Percentiles rank a stretch among this genome's conserved stretches.
These are phyloP conservation scores for Pestalotiopsis sp. DNA, from an alignment of 2,329 filamentous ascomycete genomes.

Conservation along the genomic window DNA sequence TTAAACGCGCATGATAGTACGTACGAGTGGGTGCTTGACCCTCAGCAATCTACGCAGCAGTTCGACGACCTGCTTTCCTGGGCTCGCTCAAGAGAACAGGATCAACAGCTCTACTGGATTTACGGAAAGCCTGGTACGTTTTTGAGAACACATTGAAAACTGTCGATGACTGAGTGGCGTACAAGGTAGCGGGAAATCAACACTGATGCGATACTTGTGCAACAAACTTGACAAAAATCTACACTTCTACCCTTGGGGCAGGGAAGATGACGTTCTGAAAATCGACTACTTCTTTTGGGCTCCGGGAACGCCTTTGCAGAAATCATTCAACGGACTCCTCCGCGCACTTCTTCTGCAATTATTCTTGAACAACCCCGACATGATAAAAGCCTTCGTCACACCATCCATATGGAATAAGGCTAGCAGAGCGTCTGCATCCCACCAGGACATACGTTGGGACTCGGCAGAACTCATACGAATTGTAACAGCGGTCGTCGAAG, in stretches of 20 bases:
- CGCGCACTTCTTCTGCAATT: neutral
- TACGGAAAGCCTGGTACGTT: neutral
- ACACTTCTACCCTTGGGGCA: neutral
- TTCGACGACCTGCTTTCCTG: neutral
- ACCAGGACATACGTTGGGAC: neutral
- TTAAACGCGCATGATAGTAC: neutral
- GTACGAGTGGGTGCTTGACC: neutral
- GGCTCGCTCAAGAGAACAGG: neutral
- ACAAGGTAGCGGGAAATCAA: neutral
- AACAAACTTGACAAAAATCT: neutral
- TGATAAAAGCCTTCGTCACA: neutral
- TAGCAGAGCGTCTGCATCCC: neutral
- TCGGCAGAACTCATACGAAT: neutral
- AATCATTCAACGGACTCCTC: neutral
- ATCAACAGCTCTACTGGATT: neutral
- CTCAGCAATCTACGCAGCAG: neutral
- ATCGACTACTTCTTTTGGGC: neutral
- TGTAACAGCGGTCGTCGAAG: neutral
- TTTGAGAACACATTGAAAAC: neutral
- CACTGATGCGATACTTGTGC: neutral
- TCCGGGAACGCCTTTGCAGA: neutral
- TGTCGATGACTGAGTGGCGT: neutral
- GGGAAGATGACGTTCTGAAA: neutral
- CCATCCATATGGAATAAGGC: neutral
- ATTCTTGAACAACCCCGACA: neutral